Evolutionary conservation across 2,329 filamentous ascomycete species (phyloP).

Genomic region (Epichloe elymi): DNA sequence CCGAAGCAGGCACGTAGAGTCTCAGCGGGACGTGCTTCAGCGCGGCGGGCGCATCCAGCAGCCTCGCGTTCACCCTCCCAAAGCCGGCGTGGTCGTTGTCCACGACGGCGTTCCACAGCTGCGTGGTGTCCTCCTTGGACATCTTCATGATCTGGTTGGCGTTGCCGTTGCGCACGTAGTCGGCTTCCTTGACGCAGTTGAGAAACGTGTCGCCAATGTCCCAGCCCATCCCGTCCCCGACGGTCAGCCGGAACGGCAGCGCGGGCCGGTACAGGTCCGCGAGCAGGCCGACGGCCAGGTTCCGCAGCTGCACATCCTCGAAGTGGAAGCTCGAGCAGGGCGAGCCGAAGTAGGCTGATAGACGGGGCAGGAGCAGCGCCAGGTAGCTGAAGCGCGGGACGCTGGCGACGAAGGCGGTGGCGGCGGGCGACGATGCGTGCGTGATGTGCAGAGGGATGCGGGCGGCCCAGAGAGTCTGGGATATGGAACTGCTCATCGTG

Average conservation of each 20-base stretch:
- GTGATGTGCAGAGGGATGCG: constrained; percentile 42
- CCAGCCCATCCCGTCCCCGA: constrained; percentile 42
- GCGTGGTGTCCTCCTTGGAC: constrained; percentile 69
- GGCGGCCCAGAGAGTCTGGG: constrained; percentile 40
- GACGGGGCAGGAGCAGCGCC: constrained; percentile 41
- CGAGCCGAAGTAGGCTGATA: constrained; percentile 37
- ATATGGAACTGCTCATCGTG: constrained; percentile 13
- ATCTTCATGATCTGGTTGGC: constrained; percentile 84
- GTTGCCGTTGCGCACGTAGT: constrained; percentile 77
- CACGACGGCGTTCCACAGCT: constrained; percentile 69
- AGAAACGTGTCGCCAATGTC: constrained; percentile 50
- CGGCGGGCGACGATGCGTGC: constrained; percentile 19
- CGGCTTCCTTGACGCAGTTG: constrained; percentile 58
- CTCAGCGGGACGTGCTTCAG: constrained; percentile 78
- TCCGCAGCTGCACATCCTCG: constrained; percentile 38
- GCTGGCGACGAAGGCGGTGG: constrained; percentile 34
- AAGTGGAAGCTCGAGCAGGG: constrained; percentile 47
- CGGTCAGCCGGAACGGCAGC: constrained; percentile 42
- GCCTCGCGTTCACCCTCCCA: constrained; percentile 58
- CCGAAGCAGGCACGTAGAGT: constrained; percentile 57
- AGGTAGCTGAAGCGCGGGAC: constrained; percentile 48
- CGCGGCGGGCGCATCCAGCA: constrained; percentile 62
- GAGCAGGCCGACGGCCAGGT: constrained; percentile 40
- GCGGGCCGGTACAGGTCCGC: constrained; percentile 42
- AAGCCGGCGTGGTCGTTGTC: constrained; percentile 65